These are phyloP conservation scores for Brassica nigra DNA, from an alignment of 345 rosid genomes.

Conservation along the genomic window DNA sequence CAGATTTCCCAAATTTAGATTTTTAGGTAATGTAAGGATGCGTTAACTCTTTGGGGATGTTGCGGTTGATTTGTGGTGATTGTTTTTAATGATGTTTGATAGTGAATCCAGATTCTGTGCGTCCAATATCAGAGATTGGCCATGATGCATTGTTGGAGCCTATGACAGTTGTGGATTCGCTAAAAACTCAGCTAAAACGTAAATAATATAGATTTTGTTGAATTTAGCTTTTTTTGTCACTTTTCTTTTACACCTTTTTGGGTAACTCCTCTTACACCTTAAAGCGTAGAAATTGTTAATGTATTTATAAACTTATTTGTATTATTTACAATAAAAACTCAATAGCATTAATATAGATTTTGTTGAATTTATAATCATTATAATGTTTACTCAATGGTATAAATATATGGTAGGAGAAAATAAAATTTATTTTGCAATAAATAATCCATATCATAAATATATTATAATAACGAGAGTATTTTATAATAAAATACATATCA, in stretches of 20 bases:
- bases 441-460: no score
- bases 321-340: no score
- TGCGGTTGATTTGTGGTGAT: background rate
- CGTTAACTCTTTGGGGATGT: background rate
- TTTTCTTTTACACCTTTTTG: background rate
- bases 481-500: no score
- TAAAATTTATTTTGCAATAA: no score
- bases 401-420: no score
- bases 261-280: background rate
- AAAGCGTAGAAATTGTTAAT: no score
- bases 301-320: no score
- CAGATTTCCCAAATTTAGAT: conserved; percentile 71
- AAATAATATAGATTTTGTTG: conserved; percentile 26
- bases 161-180: conserved; percentile 63
- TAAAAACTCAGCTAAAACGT: conserved; percentile 65
- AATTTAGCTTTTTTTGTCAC: background rate
- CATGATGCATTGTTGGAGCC: conserved; percentile 92
- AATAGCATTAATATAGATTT: no score
- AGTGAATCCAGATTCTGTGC: conserved; percentile 66
- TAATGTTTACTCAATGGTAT: no score
- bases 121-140: conserved; percentile 95
- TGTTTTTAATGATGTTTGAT: conserved; percentile 24
- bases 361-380: no score
- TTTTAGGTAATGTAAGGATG: conserved; percentile 62
- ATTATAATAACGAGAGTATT: no score